phyloP scores from a whole-genome alignment of 2,329 filamentous ascomycete species.

The Aspergillus sclerotialis region DNA sequence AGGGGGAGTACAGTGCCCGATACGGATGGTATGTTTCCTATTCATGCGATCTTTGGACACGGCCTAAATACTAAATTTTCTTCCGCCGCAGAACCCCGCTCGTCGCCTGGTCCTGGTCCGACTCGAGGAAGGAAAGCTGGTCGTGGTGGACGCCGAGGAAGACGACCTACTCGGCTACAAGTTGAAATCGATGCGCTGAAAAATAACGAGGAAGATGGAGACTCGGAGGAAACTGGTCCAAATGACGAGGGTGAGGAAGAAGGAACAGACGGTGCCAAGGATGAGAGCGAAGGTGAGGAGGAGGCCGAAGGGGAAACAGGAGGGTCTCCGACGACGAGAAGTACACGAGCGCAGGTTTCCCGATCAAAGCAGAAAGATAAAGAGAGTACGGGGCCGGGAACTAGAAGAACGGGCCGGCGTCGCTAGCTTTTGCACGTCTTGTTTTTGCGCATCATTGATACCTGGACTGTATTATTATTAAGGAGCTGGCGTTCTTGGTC shows the following conservation, averaged over 20 bases:
- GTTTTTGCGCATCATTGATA: slow-evolving; percentile 15
- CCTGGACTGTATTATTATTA: slow-evolving; percentile 10
- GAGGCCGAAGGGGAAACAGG: slow-evolving; percentile 28
- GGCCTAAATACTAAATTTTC: too few species aligned
- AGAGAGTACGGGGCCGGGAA: slow-evolving; percentile 28
- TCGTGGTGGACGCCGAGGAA: slow-evolving; percentile 30
- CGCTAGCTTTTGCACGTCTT: slow-evolving; percentile 15
- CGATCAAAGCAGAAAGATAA: slow-evolving; percentile 29
- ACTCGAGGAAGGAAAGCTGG: slow-evolving; percentile 31
- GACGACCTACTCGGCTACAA: slow-evolving; percentile 32
- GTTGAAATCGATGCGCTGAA: slow-evolving; percentile 30
- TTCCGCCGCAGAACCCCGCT: slow-evolving; percentile 31
- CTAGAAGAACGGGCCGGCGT: slow-evolving; percentile 29
- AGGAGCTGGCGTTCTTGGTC: slow-evolving; percentile 10
- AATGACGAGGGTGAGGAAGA: slow-evolving; percentile 35
- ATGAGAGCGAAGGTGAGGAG: slow-evolving; percentile 32
- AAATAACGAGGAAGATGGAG: slow-evolving; percentile 31
- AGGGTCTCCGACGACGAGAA: slow-evolving; percentile 28
- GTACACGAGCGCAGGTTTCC: slow-evolving; percentile 29
- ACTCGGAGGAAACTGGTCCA: slow-evolving; percentile 30
- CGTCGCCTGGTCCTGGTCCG: slow-evolving; percentile 37
- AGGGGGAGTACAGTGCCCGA: slow-evolving; percentile 41
- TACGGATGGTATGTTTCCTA: slow-evolving; percentile 37
- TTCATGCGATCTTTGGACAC: too few species aligned
- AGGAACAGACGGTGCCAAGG: slow-evolving; percentile 27